A percentile compares a stretch with the other conserved stretches of the same genome.
Evolutionary conservation across 2,329 filamentous ascomycete genomes (phyloP).

Genomic region (Cryphonectria carpinicola): DNA sequence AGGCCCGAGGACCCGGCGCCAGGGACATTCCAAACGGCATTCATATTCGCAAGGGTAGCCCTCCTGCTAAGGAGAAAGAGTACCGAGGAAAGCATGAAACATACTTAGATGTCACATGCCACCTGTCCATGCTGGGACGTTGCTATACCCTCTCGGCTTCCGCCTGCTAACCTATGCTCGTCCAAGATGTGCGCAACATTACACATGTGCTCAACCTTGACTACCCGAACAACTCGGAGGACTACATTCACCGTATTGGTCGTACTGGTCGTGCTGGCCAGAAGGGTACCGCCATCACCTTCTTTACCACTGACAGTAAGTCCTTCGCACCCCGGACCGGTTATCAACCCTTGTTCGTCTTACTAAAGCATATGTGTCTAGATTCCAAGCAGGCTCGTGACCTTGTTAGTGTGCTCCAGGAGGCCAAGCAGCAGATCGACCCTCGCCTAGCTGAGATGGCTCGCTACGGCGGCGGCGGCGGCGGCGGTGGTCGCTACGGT

Average conservation of each 20-base stretch:
- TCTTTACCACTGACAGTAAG: conserved; percentile 99
- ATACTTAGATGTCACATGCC: conserved; percentile 51
- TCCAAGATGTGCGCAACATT: conserved; percentile 99
- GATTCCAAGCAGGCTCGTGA: conserved; percentile 96
- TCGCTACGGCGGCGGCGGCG: conserved; percentile 85
- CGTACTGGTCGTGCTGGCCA: conserved; percentile 95
- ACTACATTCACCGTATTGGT: conserved; percentile 96
- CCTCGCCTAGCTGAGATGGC: conserved; percentile 95
- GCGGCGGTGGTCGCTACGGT: conserved; percentile 75
- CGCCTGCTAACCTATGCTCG: conserved; percentile 75
- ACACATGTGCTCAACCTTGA: conserved; percentile 99
- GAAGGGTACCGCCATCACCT: conserved; percentile 93
- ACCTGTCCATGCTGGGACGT: conserved; percentile 62
- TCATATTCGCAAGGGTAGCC: conserved; percentile 63
- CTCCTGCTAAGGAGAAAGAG: conserved; percentile 60
- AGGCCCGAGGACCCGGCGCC: conserved; percentile 60
- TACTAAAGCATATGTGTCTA: conserved; percentile 48
- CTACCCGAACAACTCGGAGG: conserved; percentile 98
- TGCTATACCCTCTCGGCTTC: conserved; percentile 59
- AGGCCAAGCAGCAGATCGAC: conserved; percentile 98
- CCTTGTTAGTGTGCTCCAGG: conserved; percentile 86
- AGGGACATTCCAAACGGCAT: conserved; percentile 54
- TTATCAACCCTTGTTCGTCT: not conserved
- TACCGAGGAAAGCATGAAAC: conserved; percentile 51
- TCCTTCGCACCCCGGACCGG: conserved; percentile 37